These are phyloP conservation scores for Groenewaldozyma auringiensis DNA, from an alignment of 1,139 yeast species.

Conservation along the genomic window DNA sequence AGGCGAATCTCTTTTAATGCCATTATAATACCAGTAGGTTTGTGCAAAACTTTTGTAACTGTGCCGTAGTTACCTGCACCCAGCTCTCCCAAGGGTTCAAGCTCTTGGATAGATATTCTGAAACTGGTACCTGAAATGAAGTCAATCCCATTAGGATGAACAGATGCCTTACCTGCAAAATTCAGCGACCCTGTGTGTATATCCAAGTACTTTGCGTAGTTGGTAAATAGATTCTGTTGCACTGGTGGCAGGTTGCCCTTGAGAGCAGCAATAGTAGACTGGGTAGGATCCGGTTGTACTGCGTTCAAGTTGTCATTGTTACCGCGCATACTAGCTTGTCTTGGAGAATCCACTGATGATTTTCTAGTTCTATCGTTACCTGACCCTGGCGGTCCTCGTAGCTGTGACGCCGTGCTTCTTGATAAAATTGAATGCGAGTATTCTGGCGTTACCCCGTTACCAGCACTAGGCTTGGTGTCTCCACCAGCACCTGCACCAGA, in stretches of 20 bases:
- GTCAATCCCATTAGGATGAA: slow-evolving; percentile 87
- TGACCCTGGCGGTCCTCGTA: background rate
- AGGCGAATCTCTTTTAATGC: slow-evolving; percentile 95
- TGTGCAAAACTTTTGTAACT: slow-evolving; percentile 84
- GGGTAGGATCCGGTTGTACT: slow-evolving; percentile 2
- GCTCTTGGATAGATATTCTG: slow-evolving; percentile 76
- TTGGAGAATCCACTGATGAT: background rate
- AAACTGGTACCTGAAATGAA: slow-evolving; percentile 84
- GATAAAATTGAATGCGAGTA: background rate
- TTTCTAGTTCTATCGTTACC: background rate
- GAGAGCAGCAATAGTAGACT: background rate
- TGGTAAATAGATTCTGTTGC: slow-evolving; percentile 44
- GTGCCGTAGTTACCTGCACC: slow-evolving; percentile 97
- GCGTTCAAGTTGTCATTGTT: background rate
- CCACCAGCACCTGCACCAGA: background rate
- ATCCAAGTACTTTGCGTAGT: slow-evolving; percentile 81
- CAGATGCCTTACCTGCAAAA: slow-evolving; percentile 87
- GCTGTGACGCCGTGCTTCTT: background rate
- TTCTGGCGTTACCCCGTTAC: background rate
- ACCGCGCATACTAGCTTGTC: background rate
- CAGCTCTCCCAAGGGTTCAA: slow-evolving; percentile 75
- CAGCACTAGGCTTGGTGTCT: background rate
- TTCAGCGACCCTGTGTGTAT: slow-evolving; percentile 85
- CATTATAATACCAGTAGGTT: slow-evolving; percentile 89
- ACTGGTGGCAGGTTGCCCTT: slow-evolving; percentile 5